Evolutionary conservation across 1,284 basidiomycete species (phyloP), one percentile per base, ranked within the genome.

Genomic region (Retiboletus flavoniger): DNA sequence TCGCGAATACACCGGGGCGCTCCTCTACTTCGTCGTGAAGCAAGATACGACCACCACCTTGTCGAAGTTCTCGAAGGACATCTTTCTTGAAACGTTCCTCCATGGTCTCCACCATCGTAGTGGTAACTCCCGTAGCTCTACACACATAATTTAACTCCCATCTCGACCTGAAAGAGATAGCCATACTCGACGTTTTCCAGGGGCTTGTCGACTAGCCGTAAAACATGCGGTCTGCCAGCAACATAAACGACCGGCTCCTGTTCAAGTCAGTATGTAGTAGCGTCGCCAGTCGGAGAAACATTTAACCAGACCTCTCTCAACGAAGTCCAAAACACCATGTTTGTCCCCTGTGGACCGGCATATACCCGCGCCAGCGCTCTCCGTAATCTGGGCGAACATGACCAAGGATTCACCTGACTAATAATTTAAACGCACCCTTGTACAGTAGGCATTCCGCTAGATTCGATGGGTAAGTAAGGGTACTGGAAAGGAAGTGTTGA

Each of bases 21-120:
- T 95, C 94, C 71, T 98, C 95, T 7, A 96, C 83, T 74, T 99
- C 97, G 66, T 99, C 97, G 62, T 99, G 97, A 2, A 96, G 78
- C 4, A 99, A 75, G 35, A 99, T 84, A 29, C 93, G 84, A 3
- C 95, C 95, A 28, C 82, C 74, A n/a, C 87, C 82, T 49, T 78
- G 73, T 44, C 78, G 76, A 28, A 95, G 79, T 72, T 99, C 97
- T 3, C 81, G 77, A 19, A 98, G 74, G 14, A 99, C 85, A 65
- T 99, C 97, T 43, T 82, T 80, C 76, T 99, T 98, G 66, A 99
- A 85, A 56, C 79, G 87, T 40, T 81, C 72, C 62, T 99, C 97
- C 92, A 99, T 98, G 19, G 82, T 78, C 71, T 99, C 97, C 2
- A 99, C 97, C 10, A 94, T 88, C 3, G 82, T 80, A 0, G 95